Evolutionary conservation across 148 eudicot genomes (phyloP).

Genomic region (Linanthus parryae): DNA sequence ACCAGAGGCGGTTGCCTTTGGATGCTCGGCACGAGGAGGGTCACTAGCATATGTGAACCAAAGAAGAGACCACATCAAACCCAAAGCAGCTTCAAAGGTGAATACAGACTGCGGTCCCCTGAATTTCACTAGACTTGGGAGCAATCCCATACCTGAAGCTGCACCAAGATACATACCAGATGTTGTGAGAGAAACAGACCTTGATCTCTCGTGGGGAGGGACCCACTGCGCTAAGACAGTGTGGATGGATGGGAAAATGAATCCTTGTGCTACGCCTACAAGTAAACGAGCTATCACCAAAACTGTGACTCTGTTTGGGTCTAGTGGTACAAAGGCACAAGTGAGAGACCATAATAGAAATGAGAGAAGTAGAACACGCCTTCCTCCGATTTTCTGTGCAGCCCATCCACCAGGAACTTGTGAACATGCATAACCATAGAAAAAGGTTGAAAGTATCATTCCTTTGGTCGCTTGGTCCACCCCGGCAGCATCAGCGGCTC

Average conservation of each 20-base stretch:
- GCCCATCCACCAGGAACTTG: slow-evolving; percentile 98
- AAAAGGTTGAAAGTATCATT: slow-evolving; percentile 81
- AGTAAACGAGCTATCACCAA: slow-evolving; percentile 78
- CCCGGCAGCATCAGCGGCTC: slow-evolving; percentile 21
- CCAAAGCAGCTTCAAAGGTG: slow-evolving; percentile 69
- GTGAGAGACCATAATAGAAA: slow-evolving; percentile 70
- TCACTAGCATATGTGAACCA: slow-evolving; percentile 71
- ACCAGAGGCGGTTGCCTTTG: slow-evolving; percentile 88
- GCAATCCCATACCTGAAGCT: slow-evolving; percentile 76
- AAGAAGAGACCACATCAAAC: slow-evolving; percentile 69
- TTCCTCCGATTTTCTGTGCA: slow-evolving; percentile 90
- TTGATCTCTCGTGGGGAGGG: slow-evolving; percentile 93
- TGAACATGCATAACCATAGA: slow-evolving; percentile 88
- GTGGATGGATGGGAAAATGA: slow-evolving; percentile 48
- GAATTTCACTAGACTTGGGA: slow-evolving; percentile 69
- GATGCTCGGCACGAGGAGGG: slow-evolving; percentile 35
- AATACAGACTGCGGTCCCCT: slow-evolving; percentile 42
- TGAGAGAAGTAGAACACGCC: slow-evolving; percentile 85
- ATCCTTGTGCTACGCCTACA: slow-evolving; percentile 91
- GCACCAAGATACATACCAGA: slow-evolving; percentile 97
- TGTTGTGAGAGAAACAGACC: slow-evolving; percentile 88
- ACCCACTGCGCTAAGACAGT: slow-evolving; percentile 21
- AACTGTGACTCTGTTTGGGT: slow-evolving; percentile 48
- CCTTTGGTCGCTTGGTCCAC: slow-evolving; percentile 70
- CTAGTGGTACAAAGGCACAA: slow-evolving; percentile 51